Conservation (phyloP, 345 rosid genomes). For the Salix udensis region DNA sequence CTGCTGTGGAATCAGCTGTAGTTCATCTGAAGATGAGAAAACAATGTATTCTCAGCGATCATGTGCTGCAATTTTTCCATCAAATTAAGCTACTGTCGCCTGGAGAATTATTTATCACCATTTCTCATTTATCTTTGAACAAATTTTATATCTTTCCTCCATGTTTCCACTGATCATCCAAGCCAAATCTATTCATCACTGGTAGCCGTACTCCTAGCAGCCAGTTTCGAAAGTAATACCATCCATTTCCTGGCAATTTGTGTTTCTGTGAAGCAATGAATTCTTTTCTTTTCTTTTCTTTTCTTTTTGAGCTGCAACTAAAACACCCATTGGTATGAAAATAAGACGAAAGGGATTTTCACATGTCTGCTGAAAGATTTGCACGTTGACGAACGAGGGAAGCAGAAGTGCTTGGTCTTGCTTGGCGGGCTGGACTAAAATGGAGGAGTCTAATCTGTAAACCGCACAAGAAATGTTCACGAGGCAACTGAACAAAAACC, state of each 20-base stretch:
- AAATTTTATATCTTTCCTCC: no score
- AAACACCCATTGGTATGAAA: not conserved
- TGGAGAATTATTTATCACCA: no score
- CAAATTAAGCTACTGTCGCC: no score
- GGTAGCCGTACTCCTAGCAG: not conserved
- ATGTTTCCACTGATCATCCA: no score
- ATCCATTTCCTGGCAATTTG: not conserved
- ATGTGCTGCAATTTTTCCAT: not conserved
- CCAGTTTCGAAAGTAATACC: not conserved
- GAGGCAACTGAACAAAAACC: not conserved
- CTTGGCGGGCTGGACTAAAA: no score
- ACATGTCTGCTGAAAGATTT: no score
- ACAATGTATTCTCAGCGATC: not conserved
- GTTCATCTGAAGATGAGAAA: slow-evolving; percentile 1
- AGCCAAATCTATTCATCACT: no score
- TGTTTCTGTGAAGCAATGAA: not conserved
- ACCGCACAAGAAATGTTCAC: not conserved
- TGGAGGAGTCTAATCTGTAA: no score
- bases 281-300: no score
- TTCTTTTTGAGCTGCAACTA: not conserved
- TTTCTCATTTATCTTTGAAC: no score
- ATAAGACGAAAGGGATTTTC: not conserved
- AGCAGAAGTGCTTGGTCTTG: no score
- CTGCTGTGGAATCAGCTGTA: slow-evolving; percentile 18
- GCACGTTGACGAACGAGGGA: no score